Evolutionary conservation across 2,329 filamentous ascomycete species (phyloP).

Genomic region (Colletotrichum orbiculare): DNA sequence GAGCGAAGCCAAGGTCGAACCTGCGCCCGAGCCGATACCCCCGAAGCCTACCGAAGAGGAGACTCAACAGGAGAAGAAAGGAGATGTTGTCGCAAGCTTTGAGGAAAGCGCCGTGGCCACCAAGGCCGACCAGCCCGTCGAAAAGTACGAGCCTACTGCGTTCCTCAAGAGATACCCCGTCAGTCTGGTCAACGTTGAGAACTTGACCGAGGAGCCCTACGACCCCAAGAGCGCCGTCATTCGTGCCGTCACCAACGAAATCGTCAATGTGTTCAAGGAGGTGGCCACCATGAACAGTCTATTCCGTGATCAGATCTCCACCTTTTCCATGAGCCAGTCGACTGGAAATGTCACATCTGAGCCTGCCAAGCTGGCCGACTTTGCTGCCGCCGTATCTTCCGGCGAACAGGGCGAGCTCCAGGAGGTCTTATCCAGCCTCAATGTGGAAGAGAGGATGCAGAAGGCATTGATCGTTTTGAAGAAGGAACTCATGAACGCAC

Average conservation of each 20-base stretch:
- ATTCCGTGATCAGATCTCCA: constrained; percentile 97
- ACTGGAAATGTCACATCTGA: constrained; percentile 96
- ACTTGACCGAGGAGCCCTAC: constrained; percentile 86
- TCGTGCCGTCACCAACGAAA: constrained; percentile 93
- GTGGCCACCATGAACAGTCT: constrained; percentile 93
- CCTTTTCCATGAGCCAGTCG: constrained; percentile 94
- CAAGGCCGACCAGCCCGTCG: constrained; percentile 60
- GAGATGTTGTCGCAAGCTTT: constrained; percentile 96
- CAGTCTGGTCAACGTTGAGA: constrained; percentile 95
- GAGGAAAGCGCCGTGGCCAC: constrained; percentile 81
- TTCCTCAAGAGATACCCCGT: constrained; percentile 93
- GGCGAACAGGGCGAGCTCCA: constrained; percentile 93
- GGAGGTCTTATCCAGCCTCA: constrained; percentile 87
- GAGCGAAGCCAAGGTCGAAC: constrained; percentile 59
- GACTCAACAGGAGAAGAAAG: constrained; percentile 74
- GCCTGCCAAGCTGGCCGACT: constrained; percentile 94
- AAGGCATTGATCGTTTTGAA: constrained; percentile 94
- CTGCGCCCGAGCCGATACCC: constrained; percentile 69
- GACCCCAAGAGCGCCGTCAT: constrained; percentile 92
- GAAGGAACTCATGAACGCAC: constrained; percentile 98
- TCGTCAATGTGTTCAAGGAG: constrained; percentile 98
- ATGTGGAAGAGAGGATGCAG: constrained; percentile 91
- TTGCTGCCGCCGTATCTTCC: constrained; percentile 95
- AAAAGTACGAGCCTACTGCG: constrained; percentile 85
- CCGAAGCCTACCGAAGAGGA: constrained; percentile 64